A percentile compares a stretch with the other conserved stretches of the same genome.
Conservation (phyloP, 441 rosid species). For the Croton setiger region DNA sequence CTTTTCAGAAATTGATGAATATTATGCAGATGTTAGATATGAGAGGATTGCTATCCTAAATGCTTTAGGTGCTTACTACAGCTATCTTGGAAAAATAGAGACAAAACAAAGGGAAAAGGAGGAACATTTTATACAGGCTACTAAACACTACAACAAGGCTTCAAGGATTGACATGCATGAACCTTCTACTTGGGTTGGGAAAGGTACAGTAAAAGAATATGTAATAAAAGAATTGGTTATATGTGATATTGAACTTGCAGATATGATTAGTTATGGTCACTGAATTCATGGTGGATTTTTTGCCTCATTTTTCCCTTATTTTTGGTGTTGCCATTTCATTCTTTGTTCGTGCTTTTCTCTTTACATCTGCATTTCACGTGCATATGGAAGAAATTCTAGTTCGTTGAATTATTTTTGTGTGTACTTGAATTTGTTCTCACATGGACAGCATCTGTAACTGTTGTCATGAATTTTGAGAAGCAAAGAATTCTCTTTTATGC, state of each 20-base stretch:
- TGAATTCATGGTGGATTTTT: not conserved
- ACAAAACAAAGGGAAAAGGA: constrained; percentile 85
- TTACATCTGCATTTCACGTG: not conserved
- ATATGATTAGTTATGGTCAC: not conserved
- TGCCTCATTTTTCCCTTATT: not conserved
- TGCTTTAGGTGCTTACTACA: constrained; percentile 91
- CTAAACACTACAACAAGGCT: constrained; percentile 85
- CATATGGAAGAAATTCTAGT: not conserved
- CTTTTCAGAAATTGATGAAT: constrained; percentile 83
- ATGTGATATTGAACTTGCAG: constrained; percentile 2
- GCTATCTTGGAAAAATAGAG: constrained; percentile 94
- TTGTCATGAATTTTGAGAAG: not conserved
- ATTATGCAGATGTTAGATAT: constrained; percentile 92
- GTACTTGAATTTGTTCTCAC: not conserved
- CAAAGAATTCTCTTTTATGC: not conserved
- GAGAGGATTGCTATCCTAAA: constrained; percentile 97
- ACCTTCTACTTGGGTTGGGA: constrained; percentile 99
- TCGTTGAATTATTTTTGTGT: not conserved
- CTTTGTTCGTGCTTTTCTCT: not conserved
- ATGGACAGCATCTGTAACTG: not conserved
- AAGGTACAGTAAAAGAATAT: constrained; percentile 47
- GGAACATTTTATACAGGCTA: constrained; percentile 86
- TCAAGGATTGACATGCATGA: constrained; percentile 98
- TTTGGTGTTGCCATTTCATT: not conserved
- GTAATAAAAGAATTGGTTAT: not conserved